phyloP scores from a whole-genome alignment of 371 early-diverging fungal species.

The Apophysomyces sp. region DNA sequence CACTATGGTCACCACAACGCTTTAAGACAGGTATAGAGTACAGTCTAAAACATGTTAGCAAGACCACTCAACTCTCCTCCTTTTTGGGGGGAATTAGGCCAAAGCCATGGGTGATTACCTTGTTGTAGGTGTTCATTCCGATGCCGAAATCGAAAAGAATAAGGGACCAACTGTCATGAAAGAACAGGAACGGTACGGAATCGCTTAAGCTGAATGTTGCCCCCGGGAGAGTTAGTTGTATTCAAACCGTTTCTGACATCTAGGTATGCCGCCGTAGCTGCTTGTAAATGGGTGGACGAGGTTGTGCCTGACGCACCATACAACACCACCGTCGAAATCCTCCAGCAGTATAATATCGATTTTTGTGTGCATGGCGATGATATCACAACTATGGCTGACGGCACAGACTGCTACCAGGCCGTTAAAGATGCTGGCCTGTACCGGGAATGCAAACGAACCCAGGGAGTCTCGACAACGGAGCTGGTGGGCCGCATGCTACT shows the following conservation, averaged over 20 bases:
- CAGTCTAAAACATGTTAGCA: background rate
- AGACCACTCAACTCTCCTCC: background rate
- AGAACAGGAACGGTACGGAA: conserved; percentile 86
- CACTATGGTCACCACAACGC: conserved; percentile 97
- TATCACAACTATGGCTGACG: conserved; percentile 92
- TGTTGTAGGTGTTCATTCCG: conserved; percentile 97
- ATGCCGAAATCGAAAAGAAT: conserved; percentile 85
- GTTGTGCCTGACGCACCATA: conserved; percentile 95
- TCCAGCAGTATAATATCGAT: conserved; percentile 85
- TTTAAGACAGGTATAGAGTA: conserved; percentile 76
- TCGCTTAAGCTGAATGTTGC: background rate
- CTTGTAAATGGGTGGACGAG: conserved; percentile 97
- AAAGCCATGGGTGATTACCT: conserved; percentile 90
- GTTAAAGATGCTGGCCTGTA: conserved; percentile 96
- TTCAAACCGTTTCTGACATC: background rate
- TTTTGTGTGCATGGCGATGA: conserved; percentile 97
- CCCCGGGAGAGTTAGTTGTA: background rate
- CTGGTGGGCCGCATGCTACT: conserved; percentile 95
- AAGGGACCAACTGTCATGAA: conserved; percentile 97
- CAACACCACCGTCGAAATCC: conserved; percentile 79
- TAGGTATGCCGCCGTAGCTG: conserved; percentile 90
- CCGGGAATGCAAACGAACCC: conserved; percentile 91
- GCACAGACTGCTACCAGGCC: conserved; percentile 92
- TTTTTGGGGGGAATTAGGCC: no score
- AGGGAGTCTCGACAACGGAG: conserved; percentile 94